Base-by-base conservation (phyloP, 1,284 basidiomycete genomes). In the Austroboletus novae-zelandiae region DNA sequence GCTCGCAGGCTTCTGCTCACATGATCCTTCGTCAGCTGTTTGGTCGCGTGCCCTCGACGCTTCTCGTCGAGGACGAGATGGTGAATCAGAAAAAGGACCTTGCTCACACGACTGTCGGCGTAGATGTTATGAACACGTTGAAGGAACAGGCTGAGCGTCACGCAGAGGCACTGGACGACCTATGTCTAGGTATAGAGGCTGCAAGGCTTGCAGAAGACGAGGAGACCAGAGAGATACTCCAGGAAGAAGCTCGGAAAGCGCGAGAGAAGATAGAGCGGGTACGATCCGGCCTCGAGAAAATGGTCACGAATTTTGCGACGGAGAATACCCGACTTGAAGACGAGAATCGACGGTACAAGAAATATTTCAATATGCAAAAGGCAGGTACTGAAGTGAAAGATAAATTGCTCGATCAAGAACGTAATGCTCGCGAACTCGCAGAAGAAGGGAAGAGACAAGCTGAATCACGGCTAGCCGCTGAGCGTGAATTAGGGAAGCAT, bases 1-100 rank as follows among this genome's bases (percentile, higher is more conserved):
- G 64, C 40, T 68, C 64, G 1, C 49, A 55, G 17, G 39, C 63
- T 5, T 69, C 68, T 5, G 62, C 70, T 2, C 58, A 60, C 0
- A 41, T 51, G 2, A 55, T 74, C 25, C 50, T 76, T 7, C 58
- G 63, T 29, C 54, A 65, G 47, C 54, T 76, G 47, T 55, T 70
- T 37, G 58, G 61, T 14, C 63, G 55, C 10, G 58, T 61, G 27
- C 68, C 73, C 3, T 53, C 67, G 7, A 55, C 69, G 14, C 61
- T 76, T 11, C 63, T 63, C 5, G 57, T 69, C 7, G 75, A 75
- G 11, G 75, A 74, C 8, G 60, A 60, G 7, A 72, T 71, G 54
- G 62, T 76, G 45, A 61, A 71, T 39, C 60, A 75, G 47, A 59
- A 61, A 30, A 74, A 67, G 46, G 60, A 65, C 15, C 58, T 75